Percentiles rank a stretch among this genome's conserved stretches.
Evolutionary conservation across 78 protist genomes (phyloP).

Genomic region (Dictyostelium citrinum): DNA sequence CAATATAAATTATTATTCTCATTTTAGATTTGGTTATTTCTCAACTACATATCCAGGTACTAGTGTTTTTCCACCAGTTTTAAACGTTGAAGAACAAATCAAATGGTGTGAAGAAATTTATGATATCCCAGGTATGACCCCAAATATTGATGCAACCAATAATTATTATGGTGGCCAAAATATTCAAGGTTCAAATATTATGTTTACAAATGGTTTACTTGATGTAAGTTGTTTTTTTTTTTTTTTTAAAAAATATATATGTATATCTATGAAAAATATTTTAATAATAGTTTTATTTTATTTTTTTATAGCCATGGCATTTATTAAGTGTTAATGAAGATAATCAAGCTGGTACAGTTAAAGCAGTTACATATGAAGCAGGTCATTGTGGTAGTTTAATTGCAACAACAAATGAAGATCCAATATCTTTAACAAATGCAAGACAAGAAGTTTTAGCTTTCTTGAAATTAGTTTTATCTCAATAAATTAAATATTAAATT

Average conservation of each 20-base stretch:
- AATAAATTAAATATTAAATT: background rate
- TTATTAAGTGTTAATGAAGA: constrained; percentile 13
- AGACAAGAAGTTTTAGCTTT: constrained; percentile 12
- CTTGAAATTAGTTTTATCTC: constrained; percentile 5
- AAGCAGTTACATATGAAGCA: constrained; percentile 40
- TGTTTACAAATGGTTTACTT: constrained; percentile 61
- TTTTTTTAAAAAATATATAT: background rate
- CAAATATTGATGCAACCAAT: constrained; percentile 46
- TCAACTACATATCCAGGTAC: constrained; percentile 36
- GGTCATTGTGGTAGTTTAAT: constrained; percentile 70
- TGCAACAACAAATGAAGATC: constrained; percentile 22
- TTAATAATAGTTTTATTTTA: background rate
- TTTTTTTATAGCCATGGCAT: constrained; percentile 48
- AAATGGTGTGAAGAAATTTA: constrained; percentile 42
- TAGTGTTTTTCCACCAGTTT: constrained; percentile 33
- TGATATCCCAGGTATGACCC: constrained; percentile 40
- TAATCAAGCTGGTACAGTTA: constrained; percentile 14
- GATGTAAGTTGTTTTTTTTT: constrained; percentile 23
- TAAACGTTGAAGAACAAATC: constrained; percentile 46
- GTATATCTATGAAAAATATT: background rate
- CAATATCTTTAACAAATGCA: constrained; percentile 32
- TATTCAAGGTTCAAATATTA: constrained; percentile 15
- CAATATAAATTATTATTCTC: background rate
- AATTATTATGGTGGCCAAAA: constrained; percentile 51
- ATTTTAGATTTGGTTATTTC: constrained; percentile 65